These are phyloP conservation scores for Epicoccum sorghinum DNA, from an alignment of 2,329 filamentous ascomycete species.

Conservation along the genomic window DNA sequence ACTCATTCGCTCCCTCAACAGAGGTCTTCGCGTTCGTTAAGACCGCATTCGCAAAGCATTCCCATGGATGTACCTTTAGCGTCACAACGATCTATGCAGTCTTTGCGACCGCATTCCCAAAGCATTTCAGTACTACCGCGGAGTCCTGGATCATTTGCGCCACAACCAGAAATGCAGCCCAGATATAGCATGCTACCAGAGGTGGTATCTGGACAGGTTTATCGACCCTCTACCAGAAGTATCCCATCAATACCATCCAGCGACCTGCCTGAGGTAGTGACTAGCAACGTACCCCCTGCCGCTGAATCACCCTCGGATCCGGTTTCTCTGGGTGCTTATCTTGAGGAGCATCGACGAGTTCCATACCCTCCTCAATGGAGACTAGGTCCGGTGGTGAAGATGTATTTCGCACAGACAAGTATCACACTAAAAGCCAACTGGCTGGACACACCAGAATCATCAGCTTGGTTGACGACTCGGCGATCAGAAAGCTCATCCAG, in stretches of 20 bases:
- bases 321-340: constrained; percentile 26
- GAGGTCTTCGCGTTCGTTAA: not conserved
- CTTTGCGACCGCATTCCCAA: constrained; percentile 14
- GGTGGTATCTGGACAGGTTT: constrained; percentile 4
- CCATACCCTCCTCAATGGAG: constrained; percentile 43
- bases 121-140: constrained; percentile 20
- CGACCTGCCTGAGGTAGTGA: constrained; percentile 11
- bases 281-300: not conserved
- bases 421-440: constrained; percentile 26
- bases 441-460: constrained; percentile 31
- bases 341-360: constrained; percentile 37
- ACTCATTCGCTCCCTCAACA: constrained; percentile 21
- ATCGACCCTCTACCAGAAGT: not conserved
- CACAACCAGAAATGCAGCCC: constrained; percentile 1
- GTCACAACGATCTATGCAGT: constrained; percentile 20
- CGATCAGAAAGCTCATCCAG: constrained; percentile 20
- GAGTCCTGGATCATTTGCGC: constrained; percentile 24
- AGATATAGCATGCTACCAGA: constrained; percentile 24
- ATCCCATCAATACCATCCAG: not conserved
- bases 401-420: constrained; percentile 29
- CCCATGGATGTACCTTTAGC: constrained; percentile 6
- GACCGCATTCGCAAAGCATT: constrained; percentile 16
- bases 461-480: constrained; percentile 31
- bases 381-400: constrained; percentile 26
- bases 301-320: constrained; percentile 15